Base-by-base conservation (phyloP, 345 rosid species). In the Arabidopsis arenosa region DNA sequence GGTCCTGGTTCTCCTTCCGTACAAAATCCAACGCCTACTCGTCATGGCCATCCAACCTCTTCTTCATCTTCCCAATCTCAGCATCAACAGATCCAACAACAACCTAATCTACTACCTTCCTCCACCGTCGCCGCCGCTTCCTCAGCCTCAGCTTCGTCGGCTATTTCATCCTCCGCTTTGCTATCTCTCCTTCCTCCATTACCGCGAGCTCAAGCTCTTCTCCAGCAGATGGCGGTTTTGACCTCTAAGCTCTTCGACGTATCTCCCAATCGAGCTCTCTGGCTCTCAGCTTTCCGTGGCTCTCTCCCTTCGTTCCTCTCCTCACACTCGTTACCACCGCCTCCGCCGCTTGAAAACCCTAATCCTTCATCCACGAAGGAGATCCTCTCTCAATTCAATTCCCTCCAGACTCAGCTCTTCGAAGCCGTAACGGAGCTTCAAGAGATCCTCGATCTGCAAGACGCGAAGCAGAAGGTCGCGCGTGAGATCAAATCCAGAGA, bases 391-490 rank as follows among this genome's bases (percentile, higher is more conserved):
- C 80, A 80, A 35, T 86, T 94, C 66, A 82, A 90, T 23, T 81
- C 90, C 23, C 90, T 92, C 51, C 98, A 94, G 79, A 84, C 96
- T 1, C 96, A 94, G 76, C 91, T 94, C 75, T 94, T 94, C 56
- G 97, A 86, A 80, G 88, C 96, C 7, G 97, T 94, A 6, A 87
- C 93, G 1, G 93, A 94, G 79, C 93, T 94, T 45, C 95, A 90
- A 70, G 95, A 94, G 80, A 92, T 92, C 77, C 90, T 94, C 14
- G 97, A 94, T 74, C 92, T 94, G n/a, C 97, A 94, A 74, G 96
- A 94, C 70, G 84, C 89, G 28, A 86, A 82, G 70, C 90, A 84
- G 76, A 85, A 86, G 35, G 63, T 89, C 32, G 86, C 89, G 0
- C 82, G 89, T 36, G 97, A 91, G 72, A 81, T 91, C 18, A 86